These are phyloP conservation scores for Saccharata proteae DNA, from an alignment of 2,329 filamentous ascomycete species.

Conservation along the genomic window DNA sequence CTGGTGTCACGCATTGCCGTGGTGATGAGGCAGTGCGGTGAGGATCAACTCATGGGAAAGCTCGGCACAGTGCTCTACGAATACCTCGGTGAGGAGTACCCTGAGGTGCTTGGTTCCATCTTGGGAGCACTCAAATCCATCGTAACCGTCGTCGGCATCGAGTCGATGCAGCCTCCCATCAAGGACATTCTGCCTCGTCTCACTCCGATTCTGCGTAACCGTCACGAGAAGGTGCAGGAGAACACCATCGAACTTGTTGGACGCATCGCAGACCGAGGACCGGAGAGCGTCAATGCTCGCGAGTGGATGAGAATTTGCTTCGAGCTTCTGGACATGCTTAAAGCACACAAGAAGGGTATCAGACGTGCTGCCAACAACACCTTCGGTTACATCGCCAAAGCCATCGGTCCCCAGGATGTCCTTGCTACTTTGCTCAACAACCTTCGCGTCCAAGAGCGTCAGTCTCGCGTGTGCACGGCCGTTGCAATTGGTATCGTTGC, in stretches of 20 bases:
- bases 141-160: conserved; percentile 94
- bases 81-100: conserved; percentile 96
- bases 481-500: conserved; percentile 98
- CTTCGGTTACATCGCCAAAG: conserved; percentile 98
- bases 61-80: conserved; percentile 92
- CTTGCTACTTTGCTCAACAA: conserved; percentile 94
- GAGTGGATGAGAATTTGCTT: conserved; percentile 99
- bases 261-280: conserved; percentile 92
- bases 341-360: conserved; percentile 99
- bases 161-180: conserved; percentile 96
- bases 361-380: conserved; percentile 97
- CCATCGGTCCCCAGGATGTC: conserved; percentile 95
- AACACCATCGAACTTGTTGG: conserved; percentile 98
- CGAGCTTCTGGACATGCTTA: conserved; percentile 96
- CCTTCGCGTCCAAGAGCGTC: conserved; percentile 88
- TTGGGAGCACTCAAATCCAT: conserved; percentile 89
- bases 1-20: conserved; percentile 94
- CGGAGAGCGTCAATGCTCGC: conserved; percentile 89
- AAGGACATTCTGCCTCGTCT: conserved; percentile 88
- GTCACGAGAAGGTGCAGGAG: conserved; percentile 97
- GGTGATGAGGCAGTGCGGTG: conserved; percentile 97
- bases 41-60: conserved; percentile 92
- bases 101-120: conserved; percentile 93
- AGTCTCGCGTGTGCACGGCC: conserved; percentile 95
- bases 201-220: conserved; percentile 95